Evolutionary conservation across 1,284 basidiomycete species (phyloP).

Genomic region (Nidula niveotomentosa): DNA sequence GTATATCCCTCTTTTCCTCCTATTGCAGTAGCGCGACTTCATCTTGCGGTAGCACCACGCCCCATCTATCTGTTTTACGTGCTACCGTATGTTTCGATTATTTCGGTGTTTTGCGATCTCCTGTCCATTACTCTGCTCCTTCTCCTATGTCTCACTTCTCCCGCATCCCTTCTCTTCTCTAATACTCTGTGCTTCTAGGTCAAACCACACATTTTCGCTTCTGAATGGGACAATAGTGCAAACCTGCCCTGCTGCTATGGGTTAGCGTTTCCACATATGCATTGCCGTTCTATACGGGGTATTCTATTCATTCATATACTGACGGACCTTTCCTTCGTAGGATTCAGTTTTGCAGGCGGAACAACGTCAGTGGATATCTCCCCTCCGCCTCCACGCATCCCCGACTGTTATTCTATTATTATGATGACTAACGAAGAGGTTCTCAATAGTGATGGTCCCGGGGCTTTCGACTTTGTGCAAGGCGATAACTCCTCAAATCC

Average conservation of each 20-base stretch:
- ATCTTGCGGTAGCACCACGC: no score
- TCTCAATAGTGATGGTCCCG: conserved; percentile 69
- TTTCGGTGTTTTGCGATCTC: no score
- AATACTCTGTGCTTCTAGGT: conserved; percentile 36
- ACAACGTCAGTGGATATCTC: conserved; percentile 58
- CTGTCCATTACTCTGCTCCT: conserved; percentile 1
- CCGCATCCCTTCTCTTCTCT: not conserved
- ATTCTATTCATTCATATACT: not conserved
- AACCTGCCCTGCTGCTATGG: conserved; percentile 81
- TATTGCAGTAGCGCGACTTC: no score
- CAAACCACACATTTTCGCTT: conserved; percentile 62
- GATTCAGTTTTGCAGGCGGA: conserved; percentile 75
- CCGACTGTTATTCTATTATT: not conserved
- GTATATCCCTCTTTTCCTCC: no score
- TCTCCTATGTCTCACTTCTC: conserved; percentile 4
- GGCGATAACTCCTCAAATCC: conserved; percentile 64
- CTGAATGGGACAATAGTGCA: conserved; percentile 65
- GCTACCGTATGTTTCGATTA: no score
- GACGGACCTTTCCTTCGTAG: conserved; percentile 25
- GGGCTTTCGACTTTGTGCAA: conserved; percentile 80
- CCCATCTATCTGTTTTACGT: no score
- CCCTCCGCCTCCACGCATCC: not conserved
- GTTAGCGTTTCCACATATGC: conserved; percentile 33
- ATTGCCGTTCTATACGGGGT: not conserved
- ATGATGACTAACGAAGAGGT: not conserved